Evolutionary conservation across 1,139 yeast species (phyloP).

Genomic region (Zhuliangozyma parablackwelliae): DNA sequence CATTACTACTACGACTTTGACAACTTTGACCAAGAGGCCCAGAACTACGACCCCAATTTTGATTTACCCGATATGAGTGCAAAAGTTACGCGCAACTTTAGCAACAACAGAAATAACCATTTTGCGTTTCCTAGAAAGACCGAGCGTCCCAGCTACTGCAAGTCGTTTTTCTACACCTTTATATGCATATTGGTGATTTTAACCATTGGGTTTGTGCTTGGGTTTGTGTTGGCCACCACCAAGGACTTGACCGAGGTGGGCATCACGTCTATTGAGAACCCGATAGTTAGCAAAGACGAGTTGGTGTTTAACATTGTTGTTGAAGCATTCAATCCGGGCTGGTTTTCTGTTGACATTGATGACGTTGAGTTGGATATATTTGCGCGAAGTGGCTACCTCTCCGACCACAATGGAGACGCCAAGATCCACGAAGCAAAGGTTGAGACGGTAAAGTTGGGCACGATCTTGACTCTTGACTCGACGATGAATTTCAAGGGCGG

Average conservation of each 20-base stretch:
- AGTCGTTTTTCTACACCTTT: slow-evolving; percentile 54
- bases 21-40: slow-evolving; percentile 37
- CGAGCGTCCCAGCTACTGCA: slow-evolving; percentile 23
- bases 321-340: slow-evolving; percentile 84
- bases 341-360: slow-evolving; percentile 60
- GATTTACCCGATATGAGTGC: slow-evolving; percentile 14
- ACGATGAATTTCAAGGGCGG: slow-evolving; percentile 78
- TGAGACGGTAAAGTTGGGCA: slow-evolving; percentile 76
- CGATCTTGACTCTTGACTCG: slow-evolving; percentile 60
- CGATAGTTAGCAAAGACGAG: slow-evolving; percentile 81
- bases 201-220: slow-evolving; percentile 71
- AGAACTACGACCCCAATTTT: slow-evolving; percentile 13
- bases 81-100: slow-evolving; percentile 6
- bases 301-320: slow-evolving; percentile 73
- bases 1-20: slow-evolving; percentile 37
- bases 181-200: slow-evolving; percentile 52
- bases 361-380: slow-evolving; percentile 80
- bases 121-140: slow-evolving; percentile 32
- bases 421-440: slow-evolving; percentile 12
- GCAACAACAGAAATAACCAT: slow-evolving; percentile 14
- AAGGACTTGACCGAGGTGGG: slow-evolving; percentile 72
- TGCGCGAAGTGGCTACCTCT: slow-evolving; percentile 66
- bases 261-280: slow-evolving; percentile 58
- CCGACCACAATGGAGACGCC: slow-evolving; percentile 13
- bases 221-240: slow-evolving; percentile 81